Percentiles rank a stretch among this genome's conserved stretches.
phyloP scores from a whole-genome alignment of 2,329 filamentous ascomycete species.

The Plenodomus biglobosus region DNA sequence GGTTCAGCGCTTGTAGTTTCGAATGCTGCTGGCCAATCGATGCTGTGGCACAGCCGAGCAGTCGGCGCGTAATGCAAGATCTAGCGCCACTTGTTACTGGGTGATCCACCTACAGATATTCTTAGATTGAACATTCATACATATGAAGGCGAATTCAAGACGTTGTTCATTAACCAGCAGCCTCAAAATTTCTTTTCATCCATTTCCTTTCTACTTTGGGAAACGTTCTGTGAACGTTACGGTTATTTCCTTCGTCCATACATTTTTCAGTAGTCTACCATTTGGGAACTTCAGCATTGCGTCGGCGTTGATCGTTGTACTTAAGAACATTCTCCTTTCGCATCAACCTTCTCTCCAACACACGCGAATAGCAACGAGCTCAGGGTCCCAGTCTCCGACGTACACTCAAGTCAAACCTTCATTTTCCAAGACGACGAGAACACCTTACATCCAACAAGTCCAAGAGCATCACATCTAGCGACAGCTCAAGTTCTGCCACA shows the following conservation, averaged over 20 bases:
- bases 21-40: conserved; percentile 18
- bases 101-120: conserved; percentile 9
- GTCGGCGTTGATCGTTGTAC: not conserved
- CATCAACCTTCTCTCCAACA: not conserved
- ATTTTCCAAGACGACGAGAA: too few species aligned
- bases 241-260: not conserved
- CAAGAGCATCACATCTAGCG: not conserved
- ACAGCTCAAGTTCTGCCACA: not conserved
- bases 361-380: too few species aligned
- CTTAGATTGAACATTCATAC: conserved; percentile 10
- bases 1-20: conserved; percentile 12
- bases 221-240: conserved; percentile 19
- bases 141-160: conserved; percentile 9
- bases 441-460: too few species aligned
- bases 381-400: too few species aligned
- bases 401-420: too few species aligned
- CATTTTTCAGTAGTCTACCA: conserved; percentile 3
- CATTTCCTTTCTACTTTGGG: conserved; percentile 6
- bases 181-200: conserved; percentile 9
- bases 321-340: not conserved
- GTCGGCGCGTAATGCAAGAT: conserved; percentile 23
- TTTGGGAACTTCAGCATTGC: conserved; percentile 7
- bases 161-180: conserved; percentile 1
- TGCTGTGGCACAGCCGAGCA: conserved; percentile 16
- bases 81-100: conserved; percentile 9